Conservation (phyloP, 148 eudicot genomes). For the Chenopodium formosanum region DNA sequence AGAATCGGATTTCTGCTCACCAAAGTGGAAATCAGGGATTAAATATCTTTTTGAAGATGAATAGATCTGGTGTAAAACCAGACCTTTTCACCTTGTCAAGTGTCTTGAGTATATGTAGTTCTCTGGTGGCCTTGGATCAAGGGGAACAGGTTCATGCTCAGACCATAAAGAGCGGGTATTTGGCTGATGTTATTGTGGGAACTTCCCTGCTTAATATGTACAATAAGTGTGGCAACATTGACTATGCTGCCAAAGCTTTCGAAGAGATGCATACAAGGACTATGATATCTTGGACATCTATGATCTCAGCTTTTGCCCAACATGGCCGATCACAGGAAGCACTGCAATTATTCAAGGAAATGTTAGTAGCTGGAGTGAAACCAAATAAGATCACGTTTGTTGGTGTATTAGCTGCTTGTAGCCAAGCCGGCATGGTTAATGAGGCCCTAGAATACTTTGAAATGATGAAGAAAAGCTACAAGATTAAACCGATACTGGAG, state of each 20-base stretch:
- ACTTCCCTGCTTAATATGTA: conserved; percentile 74
- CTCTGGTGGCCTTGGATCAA: conserved; percentile 58
- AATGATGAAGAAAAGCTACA: conserved; percentile 60
- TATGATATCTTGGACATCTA: conserved; percentile 66
- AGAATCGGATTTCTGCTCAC: conserved; percentile 42
- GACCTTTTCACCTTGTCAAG: conserved; percentile 70
- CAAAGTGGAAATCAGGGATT: conserved; percentile 55
- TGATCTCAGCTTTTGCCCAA: conserved; percentile 67
- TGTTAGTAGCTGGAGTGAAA: conserved; percentile 56
- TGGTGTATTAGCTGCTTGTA: conserved; percentile 70
- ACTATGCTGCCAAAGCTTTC: conserved; percentile 57
- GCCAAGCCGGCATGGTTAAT: conserved; percentile 64
- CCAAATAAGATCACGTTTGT: conserved; percentile 72
- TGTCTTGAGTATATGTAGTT: conserved; percentile 54
- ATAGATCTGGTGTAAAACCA: conserved; percentile 48
- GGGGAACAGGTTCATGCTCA: conserved; percentile 81
- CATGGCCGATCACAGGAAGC: conserved; percentile 62
- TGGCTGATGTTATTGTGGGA: conserved; percentile 64
- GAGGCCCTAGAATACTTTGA: conserved; percentile 52
- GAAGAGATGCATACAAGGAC: conserved; percentile 55
- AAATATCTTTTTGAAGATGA: conserved; percentile 42
- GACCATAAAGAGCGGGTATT: conserved; percentile 57
- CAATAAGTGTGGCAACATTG: conserved; percentile 64
- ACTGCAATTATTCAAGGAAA: conserved; percentile 59
- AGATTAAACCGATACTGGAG: conserved; percentile 64